phyloP scores from a whole-genome alignment of 495 filamentous ascomycete species.

The Astrothelium subdiscretum region DNA sequence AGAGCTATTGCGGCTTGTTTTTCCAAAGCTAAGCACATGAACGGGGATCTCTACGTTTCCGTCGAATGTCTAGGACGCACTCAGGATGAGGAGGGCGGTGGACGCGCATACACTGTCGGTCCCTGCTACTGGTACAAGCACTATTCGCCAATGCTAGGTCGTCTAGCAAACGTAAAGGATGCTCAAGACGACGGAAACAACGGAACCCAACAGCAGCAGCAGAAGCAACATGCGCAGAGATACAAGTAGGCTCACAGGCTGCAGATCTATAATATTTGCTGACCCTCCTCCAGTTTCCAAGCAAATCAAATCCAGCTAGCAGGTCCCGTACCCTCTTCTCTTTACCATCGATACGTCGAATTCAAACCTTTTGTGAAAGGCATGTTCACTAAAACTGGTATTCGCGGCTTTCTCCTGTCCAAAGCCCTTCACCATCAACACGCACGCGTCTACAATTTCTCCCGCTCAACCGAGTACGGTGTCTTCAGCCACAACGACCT shows the following conservation, averaged over 20 bases:
- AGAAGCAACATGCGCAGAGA: not conserved
- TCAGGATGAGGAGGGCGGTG: constrained; percentile 49
- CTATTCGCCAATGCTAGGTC: constrained; percentile 78
- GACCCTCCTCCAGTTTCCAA: constrained; percentile 55
- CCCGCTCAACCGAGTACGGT: constrained; percentile 59
- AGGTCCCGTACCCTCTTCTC: constrained; percentile 63
- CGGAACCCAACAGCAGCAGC: not conserved
- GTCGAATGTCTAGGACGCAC: constrained; percentile 66
- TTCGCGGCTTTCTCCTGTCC: constrained; percentile 68
- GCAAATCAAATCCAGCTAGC: constrained; percentile 81
- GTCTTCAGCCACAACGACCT: constrained; percentile 28
- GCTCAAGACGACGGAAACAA: constrained; percentile 23
- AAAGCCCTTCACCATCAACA: constrained; percentile 86
- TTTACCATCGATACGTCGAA: constrained; percentile 88
- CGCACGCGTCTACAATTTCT: constrained; percentile 75
- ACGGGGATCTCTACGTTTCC: constrained; percentile 53
- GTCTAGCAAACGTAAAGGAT: constrained; percentile 67
- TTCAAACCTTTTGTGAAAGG: constrained; percentile 81
- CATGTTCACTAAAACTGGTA: constrained; percentile 69
- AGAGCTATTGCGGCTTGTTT: constrained; percentile 51
- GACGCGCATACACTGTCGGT: constrained; percentile 65
- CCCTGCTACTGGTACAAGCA: constrained; percentile 72
- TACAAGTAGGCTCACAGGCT: constrained; percentile 2
- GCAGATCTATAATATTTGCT: constrained; percentile 10
- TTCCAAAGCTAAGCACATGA: constrained; percentile 41